Evolutionary conservation across 257 asterid species (phyloP).

Genomic region (Anisodus acutangulus): DNA sequence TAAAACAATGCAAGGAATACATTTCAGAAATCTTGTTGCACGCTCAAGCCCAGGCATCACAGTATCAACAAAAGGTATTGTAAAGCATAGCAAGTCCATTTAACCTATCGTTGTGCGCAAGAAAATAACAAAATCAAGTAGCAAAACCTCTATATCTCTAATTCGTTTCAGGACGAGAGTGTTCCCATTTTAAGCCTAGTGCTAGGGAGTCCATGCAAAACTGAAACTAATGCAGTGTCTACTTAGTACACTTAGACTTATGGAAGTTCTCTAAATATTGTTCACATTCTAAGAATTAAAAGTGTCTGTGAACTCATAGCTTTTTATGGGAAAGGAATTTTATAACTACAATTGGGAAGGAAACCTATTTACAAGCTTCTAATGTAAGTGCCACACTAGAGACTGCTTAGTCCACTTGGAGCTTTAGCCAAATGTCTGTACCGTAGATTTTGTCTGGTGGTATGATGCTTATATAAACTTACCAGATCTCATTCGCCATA

Average conservation of each 20-base stretch:
- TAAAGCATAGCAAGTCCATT: constrained; percentile 20
- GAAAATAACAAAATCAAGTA: not conserved
- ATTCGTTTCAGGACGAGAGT: not conserved
- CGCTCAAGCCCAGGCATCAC: constrained; percentile 89
- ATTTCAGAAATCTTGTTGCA: constrained; percentile 78
- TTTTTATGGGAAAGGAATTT: not conserved
- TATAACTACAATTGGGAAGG: not conserved
- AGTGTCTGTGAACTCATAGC: not conserved
- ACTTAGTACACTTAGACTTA: not conserved
- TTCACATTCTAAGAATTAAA: not conserved
- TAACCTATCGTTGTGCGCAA: not conserved
- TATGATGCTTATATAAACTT: constrained; percentile 13
- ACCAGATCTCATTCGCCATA: not conserved
- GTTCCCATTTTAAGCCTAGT: not conserved
- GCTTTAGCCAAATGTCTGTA: constrained; percentile 13
- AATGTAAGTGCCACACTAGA: constrained; percentile 18
- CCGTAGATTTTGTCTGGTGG: constrained; percentile 8
- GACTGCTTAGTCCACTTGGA: constrained; percentile 8
- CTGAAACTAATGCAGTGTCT: constrained; percentile 18
- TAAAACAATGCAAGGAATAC: constrained; percentile 66
- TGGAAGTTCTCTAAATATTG: constrained; percentile 12
- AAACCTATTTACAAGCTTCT: constrained; percentile 17
- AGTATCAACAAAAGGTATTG: constrained; percentile 80
- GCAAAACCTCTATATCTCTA: not conserved
- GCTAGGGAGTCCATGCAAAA: not conserved